A percentile compares a stretch with the other conserved stretches of the same genome.
Evolutionary conservation across 345 rosid species (phyloP).

Genomic region (Gossypium anomalum): DNA sequence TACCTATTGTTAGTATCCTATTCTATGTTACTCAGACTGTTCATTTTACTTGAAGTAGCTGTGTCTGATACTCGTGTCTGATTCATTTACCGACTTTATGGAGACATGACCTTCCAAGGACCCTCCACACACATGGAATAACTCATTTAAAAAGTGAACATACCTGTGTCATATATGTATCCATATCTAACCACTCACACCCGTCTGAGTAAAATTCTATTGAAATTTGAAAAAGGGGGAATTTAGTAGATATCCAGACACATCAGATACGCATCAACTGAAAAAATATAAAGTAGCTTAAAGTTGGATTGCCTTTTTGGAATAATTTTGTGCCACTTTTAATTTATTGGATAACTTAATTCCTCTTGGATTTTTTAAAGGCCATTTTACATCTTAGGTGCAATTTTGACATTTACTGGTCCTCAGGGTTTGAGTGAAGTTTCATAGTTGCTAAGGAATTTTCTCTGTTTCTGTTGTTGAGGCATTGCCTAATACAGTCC

Average conservation of each 20-base stretch:
- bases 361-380: not conserved
- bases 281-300: not conserved
- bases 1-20: not conserved
- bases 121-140: not conserved
- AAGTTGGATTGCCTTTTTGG: not conserved
- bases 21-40: not conserved
- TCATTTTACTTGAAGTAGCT: not conserved
- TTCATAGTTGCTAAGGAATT: not conserved
- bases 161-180: not conserved
- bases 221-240: not conserved
- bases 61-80: no score
- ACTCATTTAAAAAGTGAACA: no score
- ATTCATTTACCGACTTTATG: no score
- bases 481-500: not conserved
- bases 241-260: not conserved
- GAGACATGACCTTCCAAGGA: no score
- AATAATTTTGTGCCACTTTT: not conserved
- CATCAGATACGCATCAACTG: not conserved
- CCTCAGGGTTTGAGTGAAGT: not conserved
- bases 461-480: not conserved
- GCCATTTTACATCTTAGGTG: not conserved
- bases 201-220: not conserved
- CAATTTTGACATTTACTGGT: not conserved
- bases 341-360: not conserved
- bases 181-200: not conserved